These are phyloP conservation scores for Lentinula lateritia DNA, from an alignment of 768 basidiomycete species.

Conservation along the genomic window DNA sequence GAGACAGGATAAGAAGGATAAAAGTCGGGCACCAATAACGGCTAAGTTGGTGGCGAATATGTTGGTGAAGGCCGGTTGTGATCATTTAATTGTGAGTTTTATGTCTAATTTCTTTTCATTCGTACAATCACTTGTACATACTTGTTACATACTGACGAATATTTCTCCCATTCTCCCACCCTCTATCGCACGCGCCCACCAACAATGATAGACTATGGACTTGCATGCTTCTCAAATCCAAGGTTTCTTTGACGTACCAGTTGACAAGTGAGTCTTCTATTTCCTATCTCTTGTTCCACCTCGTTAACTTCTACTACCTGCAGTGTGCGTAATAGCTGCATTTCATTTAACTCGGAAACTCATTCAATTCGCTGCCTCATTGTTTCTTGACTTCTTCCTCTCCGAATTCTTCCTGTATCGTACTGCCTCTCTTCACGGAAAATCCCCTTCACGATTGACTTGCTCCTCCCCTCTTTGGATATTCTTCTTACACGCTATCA, in stretches of 20 bases:
- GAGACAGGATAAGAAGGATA: conserved; percentile 98
- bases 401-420: too few species aligned
- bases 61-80: conserved; percentile 87
- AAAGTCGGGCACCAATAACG: conserved; percentile 95
- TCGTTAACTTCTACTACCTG: too few species aligned
- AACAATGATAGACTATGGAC: conserved; percentile 80
- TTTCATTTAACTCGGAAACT: too few species aligned
- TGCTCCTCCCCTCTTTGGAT: too few species aligned
- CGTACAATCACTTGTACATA: not conserved
- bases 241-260: conserved; percentile 99
- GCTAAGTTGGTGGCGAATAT: conserved; percentile 99
- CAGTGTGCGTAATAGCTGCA: too few species aligned
- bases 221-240: conserved; percentile 98
- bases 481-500: not conserved
- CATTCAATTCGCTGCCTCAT: too few species aligned
- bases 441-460: too few species aligned
- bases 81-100: conserved; percentile 88
- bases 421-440: too few species aligned
- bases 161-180: not conserved
- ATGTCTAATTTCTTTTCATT: not conserved
- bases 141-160: not conserved
- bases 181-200: not conserved
- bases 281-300: too few species aligned
- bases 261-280: conserved; percentile 95
- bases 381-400: too few species aligned